Conservation (phyloP, 148 eudicot species). For the Euryodendron excelsum region DNA sequence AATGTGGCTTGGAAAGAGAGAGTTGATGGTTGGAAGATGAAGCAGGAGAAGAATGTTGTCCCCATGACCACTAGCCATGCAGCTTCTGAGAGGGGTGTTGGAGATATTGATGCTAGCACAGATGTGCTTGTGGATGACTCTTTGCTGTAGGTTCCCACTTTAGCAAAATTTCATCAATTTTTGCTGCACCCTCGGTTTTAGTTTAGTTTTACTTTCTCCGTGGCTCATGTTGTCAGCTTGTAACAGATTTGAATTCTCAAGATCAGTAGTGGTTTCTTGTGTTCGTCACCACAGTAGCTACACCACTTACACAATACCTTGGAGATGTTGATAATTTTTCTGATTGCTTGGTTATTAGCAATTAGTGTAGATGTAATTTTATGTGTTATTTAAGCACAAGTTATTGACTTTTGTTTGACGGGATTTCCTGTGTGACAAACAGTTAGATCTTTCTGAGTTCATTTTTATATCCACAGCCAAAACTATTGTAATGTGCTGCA, state of each 20-base stretch:
- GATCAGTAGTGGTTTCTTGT: not conserved
- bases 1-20: slow-evolving; percentile 74
- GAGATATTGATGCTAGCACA: slow-evolving; percentile 69
- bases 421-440: not conserved
- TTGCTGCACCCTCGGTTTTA: not conserved
- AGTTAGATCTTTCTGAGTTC: not conserved
- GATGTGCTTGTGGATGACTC: slow-evolving; percentile 57
- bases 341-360: not conserved
- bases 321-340: not conserved
- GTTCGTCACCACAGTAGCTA: not conserved
- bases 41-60: slow-evolving; percentile 49
- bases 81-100: slow-evolving; percentile 69
- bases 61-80: slow-evolving; percentile 63
- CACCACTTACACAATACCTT: not conserved
- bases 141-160: slow-evolving; percentile 43
- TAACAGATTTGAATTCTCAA: not conserved
- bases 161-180: not conserved
- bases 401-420: not conserved
- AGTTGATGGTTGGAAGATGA: slow-evolving; percentile 68
- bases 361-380: not conserved
- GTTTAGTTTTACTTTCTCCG: not conserved
- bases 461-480: not conserved
- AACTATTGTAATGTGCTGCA: not conserved
- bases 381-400: not conserved
- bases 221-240: not conserved